Base-by-base conservation (phyloP, 2,329 filamentous ascomycete species). In the Stylonectria norvegica region DNA sequence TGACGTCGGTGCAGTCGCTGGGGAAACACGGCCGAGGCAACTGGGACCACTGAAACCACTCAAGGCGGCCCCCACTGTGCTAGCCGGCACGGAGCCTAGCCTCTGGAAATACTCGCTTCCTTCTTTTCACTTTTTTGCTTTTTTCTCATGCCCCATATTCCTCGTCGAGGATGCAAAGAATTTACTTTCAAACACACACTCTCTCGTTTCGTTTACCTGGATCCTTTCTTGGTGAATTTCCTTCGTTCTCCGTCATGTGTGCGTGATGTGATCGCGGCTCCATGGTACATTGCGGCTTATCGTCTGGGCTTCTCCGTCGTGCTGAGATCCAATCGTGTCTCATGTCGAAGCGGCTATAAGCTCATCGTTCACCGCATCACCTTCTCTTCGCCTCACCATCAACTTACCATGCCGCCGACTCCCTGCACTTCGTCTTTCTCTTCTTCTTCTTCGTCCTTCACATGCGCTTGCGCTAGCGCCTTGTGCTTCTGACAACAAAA, bases 41-140 rank as follows among this genome's bases (percentile, higher is more conserved):
- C 12, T 18, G 11, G 22, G 31, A 19, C 40, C 40, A 39, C 40
- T 38, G 31, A 12, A 30, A 31, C 16, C 30, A 28, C 35, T 42
- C 31, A 23, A 19, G 38, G 18, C 17, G 38, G 42, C 40, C 46
- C 45, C 31, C 9, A 49, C 31, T 41, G 14, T 43, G 49, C 43
- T 51, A 49, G 48, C 40, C 32, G 30, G n/a, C n/a, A n/a, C n/a
- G n/a, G n/a, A n/a, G n/a, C n/a, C n/a, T n/a, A n/a, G n/a, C 27
- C 27, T 5, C 7, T 29, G 7, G 6, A 8, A 29, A 6, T 29
- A 5, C 27, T 29, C 6, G 27, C 27, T 5, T 9, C 27, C n/a
- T 29, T 29, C n/a, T 14, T n/a, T 10, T 5, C 30, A 23, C 44
- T 37, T 20, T 30, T 17, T 23, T 38, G 12, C 19, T 29, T 34